Conservation (phyloP, 768 basidiomycete genomes). For the Mycena floridula region DNA sequence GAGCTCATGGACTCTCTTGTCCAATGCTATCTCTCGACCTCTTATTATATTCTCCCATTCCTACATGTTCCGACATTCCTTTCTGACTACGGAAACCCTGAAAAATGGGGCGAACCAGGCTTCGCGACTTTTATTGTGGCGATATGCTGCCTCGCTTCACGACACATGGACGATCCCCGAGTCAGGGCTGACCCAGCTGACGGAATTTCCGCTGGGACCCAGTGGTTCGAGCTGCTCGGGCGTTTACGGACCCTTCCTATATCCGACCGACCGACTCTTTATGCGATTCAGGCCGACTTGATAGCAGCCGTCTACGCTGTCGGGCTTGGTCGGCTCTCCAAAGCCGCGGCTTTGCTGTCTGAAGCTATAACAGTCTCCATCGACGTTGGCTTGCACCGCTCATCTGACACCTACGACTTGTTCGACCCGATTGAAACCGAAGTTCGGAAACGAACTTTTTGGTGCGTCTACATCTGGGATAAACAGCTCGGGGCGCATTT, state of each 20-base stretch:
- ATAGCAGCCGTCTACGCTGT: conserved; percentile 92
- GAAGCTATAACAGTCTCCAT: conserved; percentile 85
- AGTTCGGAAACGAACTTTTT: conserved; percentile 90
- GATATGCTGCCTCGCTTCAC: conserved; percentile 83
- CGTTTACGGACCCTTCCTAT: conserved; percentile 85
- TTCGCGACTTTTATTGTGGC: conserved; percentile 94
- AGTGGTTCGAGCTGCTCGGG: conserved; percentile 87
- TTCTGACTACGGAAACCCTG: conserved; percentile 86
- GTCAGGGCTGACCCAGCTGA: conserved; percentile 79
- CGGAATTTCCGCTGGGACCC: conserved; percentile 82
- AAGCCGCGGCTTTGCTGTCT: conserved; percentile 78
- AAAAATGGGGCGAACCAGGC: conserved; percentile 93
- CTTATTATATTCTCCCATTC: conserved; percentile 91
- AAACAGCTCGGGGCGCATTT: conserved; percentile 89
- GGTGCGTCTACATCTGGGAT: conserved; percentile 96
- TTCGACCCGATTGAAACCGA: conserved; percentile 91
- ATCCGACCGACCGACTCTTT: conserved; percentile 83
- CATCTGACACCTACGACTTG: conserved; percentile 77
- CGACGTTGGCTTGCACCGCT: conserved; percentile 86
- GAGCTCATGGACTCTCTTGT: conserved; percentile 92
- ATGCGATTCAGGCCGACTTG: conserved; percentile 87
- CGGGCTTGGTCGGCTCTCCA: conserved; percentile 83
- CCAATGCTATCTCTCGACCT: conserved; percentile 83
- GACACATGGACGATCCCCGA: conserved; percentile 89
- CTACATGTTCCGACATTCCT: conserved; percentile 89